Evolutionary conservation across 768 basidiomycete species (phyloP), one percentile per base, ranked within the genome.

Genomic region (Pleurotus salmoneostramineus): DNA sequence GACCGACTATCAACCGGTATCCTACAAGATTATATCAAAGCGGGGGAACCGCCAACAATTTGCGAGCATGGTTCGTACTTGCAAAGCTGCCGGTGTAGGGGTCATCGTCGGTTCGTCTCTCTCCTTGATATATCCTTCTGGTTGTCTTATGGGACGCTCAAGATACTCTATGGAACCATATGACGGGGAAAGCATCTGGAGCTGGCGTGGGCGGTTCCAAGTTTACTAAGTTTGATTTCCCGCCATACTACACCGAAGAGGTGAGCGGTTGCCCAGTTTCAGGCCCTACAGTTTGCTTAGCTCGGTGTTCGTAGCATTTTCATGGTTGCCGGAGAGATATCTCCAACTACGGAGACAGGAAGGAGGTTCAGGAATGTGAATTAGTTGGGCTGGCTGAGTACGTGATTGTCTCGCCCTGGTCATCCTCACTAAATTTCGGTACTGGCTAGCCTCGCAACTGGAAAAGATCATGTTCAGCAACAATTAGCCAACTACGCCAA

Each of bases 1-100:
- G 87, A 88, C 87, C 0, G 87, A 88, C 65, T 88, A 89, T 63
- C 87, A 81, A 58, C 81, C 83, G 3, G 85, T 87, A 0, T 87
- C 85, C 1, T 87, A 88, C 65, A 85, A 55, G 6, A 64, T 88
- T 49, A 83, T 77, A 1, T 87, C 85, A 0, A 89, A 88, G 66
- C 83, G 83, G 1, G 88, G 87, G 4, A 74, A 81, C 59, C 77
- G 83, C 10, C 57, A 67, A 2, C 83, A 87, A 58, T 87, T 75
- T 27, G 48, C 65, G 65, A 71, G 56, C 67, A 80, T 85, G 83
- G 66, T 84, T n/a, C 60, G 65, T 2, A 64, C 77, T 0, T 84
- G 83, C 64, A 80, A 82, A 61, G 62, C 69, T 15, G 83, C 81
- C 14, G 83, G 83, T n/a, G 83, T 84, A 14, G 74, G 74, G 46